Base-by-base conservation (phyloP, 176 grass and related monocot species). In the Saccharum officinarum region DNA sequence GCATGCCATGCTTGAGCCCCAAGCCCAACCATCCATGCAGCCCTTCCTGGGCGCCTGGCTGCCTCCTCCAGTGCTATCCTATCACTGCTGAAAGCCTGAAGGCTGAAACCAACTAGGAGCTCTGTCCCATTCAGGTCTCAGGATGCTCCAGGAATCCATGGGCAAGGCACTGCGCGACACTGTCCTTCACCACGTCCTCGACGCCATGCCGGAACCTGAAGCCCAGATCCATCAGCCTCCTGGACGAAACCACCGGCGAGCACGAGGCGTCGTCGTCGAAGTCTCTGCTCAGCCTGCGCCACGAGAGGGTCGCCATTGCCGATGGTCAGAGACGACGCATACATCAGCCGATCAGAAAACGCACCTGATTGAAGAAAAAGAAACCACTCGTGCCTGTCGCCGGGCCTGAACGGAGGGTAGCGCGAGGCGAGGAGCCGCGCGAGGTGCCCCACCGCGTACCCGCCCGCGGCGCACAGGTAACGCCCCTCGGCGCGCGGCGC, bases 201-300 rank as follows among this genome's bases (percentile, higher is more conserved):
- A 84, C 45, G 31, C 65, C 87, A 45, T 83, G 5, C 81, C 64
- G 28, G 78, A 95, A 98, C 75, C 69, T 86, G 80, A 92, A 98
- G 11, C 95, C 93, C 33, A 95, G 79, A 73, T 92, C 85, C 60
- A 69, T 45, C 75, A 98, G 67, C 39, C 80, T 84, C 71, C 75
- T 88, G 22, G 95, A 89, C 47, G 92, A 98, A 10, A 98, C 87
- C 54, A 59, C 73, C 8, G 93, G 71, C 26, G 85, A 41, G 28
- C 44, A 61, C 22, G 89, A 49, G 47, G 42, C 68, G 70, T 90
- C 88, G 70, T 90, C 88, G 15, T 86, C 30, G 70, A 91, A 90
- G 67, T 90, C 67, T 20, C 73, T 34, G 31, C 44, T 42, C 33
- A 82, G 83, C 38, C 90, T 97, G 83, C 47, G 17, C 3, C 17